A percentile compares a stretch with the other conserved stretches of the same genome.
Conservation (phyloP, 1,284 basidiomycete species). For the Trichosporon sp. region DNA sequence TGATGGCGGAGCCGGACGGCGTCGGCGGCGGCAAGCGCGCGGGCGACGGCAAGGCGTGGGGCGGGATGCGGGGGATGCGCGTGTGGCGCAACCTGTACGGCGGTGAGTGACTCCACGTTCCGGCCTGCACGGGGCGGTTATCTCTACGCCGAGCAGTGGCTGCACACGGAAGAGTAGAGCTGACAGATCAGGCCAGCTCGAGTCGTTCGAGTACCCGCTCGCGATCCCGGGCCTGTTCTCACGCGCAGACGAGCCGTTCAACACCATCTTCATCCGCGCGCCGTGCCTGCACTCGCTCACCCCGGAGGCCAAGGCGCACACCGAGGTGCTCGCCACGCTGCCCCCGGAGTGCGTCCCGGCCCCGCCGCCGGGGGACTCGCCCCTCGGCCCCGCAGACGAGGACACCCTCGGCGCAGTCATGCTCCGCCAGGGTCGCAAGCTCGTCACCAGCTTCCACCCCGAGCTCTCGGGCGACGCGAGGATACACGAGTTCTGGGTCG, state of each 20-base stretch:
- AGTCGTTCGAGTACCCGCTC: slow-evolving; percentile 82
- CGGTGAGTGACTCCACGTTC: slow-evolving; percentile 58
- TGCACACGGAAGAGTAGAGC: no score
- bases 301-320: not conserved
- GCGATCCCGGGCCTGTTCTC: slow-evolving; percentile 60
- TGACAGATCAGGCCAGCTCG: slow-evolving; percentile 52
- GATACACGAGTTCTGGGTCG: slow-evolving; percentile 65
- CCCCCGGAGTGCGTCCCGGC: slow-evolving; percentile 58
- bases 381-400: slow-evolving; percentile 35
- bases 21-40: slow-evolving; percentile 65
- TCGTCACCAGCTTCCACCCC: slow-evolving; percentile 91
- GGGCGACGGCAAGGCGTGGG: slow-evolving; percentile 51
- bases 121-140: not conserved
- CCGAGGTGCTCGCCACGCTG: slow-evolving; percentile 60
- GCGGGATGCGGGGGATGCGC: slow-evolving; percentile 67
- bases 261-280: slow-evolving; percentile 90
- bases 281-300: slow-evolving; percentile 53
- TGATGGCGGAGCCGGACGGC: slow-evolving; percentile 63
- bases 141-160: no score
- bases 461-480: slow-evolving; percentile 83
- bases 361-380: slow-evolving; percentile 39
- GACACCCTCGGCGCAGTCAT: slow-evolving; percentile 71
- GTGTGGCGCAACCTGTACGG: slow-evolving; percentile 79
- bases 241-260: slow-evolving; percentile 64
- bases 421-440: slow-evolving; percentile 72